Base-by-base conservation (phyloP, 2,329 filamentous ascomycete species). In the Neofusicoccum laricinum region DNA sequence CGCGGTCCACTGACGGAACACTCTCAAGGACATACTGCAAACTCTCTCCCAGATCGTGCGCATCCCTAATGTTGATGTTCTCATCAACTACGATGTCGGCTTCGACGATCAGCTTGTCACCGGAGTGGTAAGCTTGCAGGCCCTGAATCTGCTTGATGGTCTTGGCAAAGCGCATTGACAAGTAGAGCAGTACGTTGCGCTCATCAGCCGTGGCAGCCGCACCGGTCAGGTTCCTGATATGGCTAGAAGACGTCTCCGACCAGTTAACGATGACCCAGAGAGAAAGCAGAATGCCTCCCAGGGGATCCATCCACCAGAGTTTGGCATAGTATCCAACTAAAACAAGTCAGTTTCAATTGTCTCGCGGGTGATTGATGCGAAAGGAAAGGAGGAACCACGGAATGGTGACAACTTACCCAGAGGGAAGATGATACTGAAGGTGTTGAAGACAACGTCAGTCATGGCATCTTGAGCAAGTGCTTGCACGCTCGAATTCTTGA, bases 141-240 rank as follows among this genome's bases (percentile, higher is more conserved):
- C 92, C 92, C 74, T 95, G 92, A 66, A 96, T 95, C 73, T 92
- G 89, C 72, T 87, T 88, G 72, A 97, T 96, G 12, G 90, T 90
- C 69, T 90, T 92, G 50, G 93, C 93, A 73, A 97, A 97, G 19
- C 93, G 90, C 90, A 97, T 96, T 1, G 93, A 95, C 69, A 96
- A 85, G 78, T 97, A 97, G 0, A 97, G 83, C 21, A 97, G 78
- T 51, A 96, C 86, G 73, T 95, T 96, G 34, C 93, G 85, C 79
- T 95, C 89, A 70, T 94, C 91, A 0, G 91, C 88, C 1, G 88
- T 87, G 4, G 91, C 91, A 0, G 90, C 90, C 69, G 90, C 90
- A 17, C 92, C 92, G 0, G 89, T 91, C 34, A 95, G 80, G 71
- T 94, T 92, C 72, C 90, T 87, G 72, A 95, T 92, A 73, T 96